These are phyloP conservation scores for Backusella liffmaniae DNA, from an alignment of 192 early-diverging fungal species.

Conservation along the genomic window DNA sequence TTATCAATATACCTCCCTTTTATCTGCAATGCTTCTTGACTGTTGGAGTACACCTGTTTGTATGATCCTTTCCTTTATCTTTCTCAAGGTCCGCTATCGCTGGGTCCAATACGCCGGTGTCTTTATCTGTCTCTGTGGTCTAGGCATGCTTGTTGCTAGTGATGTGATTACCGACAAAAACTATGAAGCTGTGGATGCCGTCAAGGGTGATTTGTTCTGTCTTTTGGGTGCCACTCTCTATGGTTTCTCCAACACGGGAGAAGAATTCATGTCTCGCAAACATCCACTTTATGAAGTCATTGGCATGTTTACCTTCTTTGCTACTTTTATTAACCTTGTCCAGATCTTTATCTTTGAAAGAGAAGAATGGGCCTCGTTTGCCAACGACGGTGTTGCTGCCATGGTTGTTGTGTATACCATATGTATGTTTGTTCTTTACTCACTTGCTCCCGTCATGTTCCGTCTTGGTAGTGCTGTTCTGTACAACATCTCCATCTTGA, in stretches of 20 bases:
- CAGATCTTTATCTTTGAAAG: constrained; percentile 72
- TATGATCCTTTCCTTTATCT: constrained; percentile 60
- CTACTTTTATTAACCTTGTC: constrained; percentile 66
- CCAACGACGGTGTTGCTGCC: constrained; percentile 37
- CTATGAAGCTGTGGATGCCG: constrained; percentile 47
- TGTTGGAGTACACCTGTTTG: constrained; percentile 75
- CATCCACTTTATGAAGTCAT: constrained; percentile 74
- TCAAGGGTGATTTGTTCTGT: constrained; percentile 74
- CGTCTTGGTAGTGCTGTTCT: constrained; percentile 67
- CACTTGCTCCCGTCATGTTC: constrained; percentile 67
- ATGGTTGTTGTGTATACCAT: constrained; percentile 64
- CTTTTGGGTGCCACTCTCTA: constrained; percentile 72
- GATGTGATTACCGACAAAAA: constrained; percentile 65
- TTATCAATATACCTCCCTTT: constrained; percentile 68
- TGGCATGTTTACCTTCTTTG: constrained; percentile 72
- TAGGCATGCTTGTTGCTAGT: constrained; percentile 63
- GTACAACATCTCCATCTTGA: constrained; percentile 75
- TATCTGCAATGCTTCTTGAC: constrained; percentile 80
- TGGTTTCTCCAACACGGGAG: constrained; percentile 66
- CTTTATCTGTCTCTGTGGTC: constrained; percentile 61
- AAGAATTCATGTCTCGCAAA: constrained; percentile 71
- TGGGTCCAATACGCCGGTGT: constrained; percentile 70
- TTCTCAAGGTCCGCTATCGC: constrained; percentile 61
- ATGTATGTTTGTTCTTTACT: constrained; percentile 71
- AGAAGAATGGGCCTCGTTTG: constrained; percentile 39